Evolutionary conservation across 73 alveolate species (phyloP).

Genomic region (Paramecium bursaria): DNA sequence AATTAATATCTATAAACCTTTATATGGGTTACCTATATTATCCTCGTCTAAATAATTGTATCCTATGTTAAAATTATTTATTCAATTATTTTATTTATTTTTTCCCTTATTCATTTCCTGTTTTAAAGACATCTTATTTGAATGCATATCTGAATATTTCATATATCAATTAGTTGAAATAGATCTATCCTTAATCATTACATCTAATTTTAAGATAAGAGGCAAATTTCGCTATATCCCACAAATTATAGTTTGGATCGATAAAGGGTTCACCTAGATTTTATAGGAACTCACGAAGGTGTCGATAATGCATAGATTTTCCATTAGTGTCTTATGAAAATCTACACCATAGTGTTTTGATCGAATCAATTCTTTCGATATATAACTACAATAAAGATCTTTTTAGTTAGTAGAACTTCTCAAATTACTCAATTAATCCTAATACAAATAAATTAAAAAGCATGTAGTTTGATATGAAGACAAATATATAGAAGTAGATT

Average conservation of each 20-base stretch:
- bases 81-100: constrained; percentile 5
- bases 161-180: constrained; percentile 29
- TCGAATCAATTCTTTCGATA: constrained; percentile 29
- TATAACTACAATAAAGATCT: constrained; percentile 33
- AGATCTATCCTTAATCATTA: constrained; percentile 38
- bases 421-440: constrained; percentile 58
- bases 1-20: too few species aligned
- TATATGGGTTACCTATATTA: too few species aligned
- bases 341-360: constrained; percentile 56
- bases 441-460: constrained; percentile 45
- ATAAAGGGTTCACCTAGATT: constrained; percentile 42
- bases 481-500: constrained; percentile 36
- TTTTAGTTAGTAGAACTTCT: constrained; percentile 14
- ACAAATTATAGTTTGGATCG: neutral
- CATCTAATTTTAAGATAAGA: constrained; percentile 15
- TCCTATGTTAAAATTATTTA: too few species aligned
- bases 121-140: constrained; percentile 16
- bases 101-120: constrained; percentile 6
- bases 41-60: too few species aligned
- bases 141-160: constrained; percentile 42
- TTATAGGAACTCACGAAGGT: neutral
- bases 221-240: constrained; percentile 55
- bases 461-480: constrained; percentile 13
- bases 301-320: constrained; percentile 15
- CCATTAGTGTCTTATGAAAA: constrained; percentile 34